phyloP scores from a whole-genome alignment of 176 grass and related monocot genomes.

The Themeda triandra region DNA sequence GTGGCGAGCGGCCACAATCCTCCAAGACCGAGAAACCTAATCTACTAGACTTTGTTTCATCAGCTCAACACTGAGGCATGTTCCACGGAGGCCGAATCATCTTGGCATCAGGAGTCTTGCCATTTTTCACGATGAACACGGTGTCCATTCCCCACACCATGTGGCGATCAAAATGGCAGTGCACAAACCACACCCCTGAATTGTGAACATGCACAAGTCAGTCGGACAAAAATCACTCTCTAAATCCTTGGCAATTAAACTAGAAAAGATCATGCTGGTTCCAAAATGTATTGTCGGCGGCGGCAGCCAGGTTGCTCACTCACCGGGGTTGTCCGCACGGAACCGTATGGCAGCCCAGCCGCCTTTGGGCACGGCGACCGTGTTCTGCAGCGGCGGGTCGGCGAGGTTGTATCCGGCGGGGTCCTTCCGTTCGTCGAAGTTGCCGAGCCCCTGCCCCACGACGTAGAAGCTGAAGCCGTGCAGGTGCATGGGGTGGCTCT shows the following conservation, averaged over 20 bases:
- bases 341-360: slow-evolving; percentile 37
- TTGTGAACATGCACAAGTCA: no score
- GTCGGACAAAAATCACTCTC: no score
- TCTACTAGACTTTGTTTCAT: no score
- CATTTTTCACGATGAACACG: slow-evolving; percentile 68
- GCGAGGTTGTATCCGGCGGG: slow-evolving; percentile 37
- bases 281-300: no score
- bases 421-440: background rate
- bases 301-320: no score
- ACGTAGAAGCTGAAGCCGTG: slow-evolving; percentile 39
- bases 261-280: no score
- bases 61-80: slow-evolving; percentile 43
- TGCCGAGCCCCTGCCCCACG: slow-evolving; percentile 20
- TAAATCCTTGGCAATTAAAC: no score
- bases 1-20: no score
- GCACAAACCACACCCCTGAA: slow-evolving; percentile 62
- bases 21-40: no score
- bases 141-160: slow-evolving; percentile 66
- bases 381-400: slow-evolving; percentile 56
- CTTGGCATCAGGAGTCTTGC: slow-evolving; percentile 8
- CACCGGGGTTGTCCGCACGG: no score
- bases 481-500: slow-evolving; percentile 45
- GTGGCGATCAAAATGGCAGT: slow-evolving; percentile 73
- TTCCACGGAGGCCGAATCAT: slow-evolving; percentile 41
- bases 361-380: slow-evolving; percentile 41